Evolutionary conservation across 768 basidiomycete genomes (phyloP), one percentile per base, ranked within the genome.

Genomic region (Suillus luteus): DNA sequence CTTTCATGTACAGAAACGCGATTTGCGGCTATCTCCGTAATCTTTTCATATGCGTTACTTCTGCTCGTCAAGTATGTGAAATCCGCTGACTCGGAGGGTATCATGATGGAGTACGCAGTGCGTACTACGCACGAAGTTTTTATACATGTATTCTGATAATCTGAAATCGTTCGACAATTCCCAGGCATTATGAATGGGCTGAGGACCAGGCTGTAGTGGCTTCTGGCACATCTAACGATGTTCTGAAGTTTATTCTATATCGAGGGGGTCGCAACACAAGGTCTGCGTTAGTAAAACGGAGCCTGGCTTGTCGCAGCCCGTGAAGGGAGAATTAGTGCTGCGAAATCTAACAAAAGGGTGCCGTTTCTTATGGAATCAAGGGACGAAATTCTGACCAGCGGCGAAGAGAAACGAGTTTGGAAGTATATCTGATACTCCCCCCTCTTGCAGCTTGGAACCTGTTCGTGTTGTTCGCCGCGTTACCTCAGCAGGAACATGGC

Each of bases 401-500:
- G 31, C 0, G 24, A 51, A 27, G 24, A 51, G 49, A 27, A 51
- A 51, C 14, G 49, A 15, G 49, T 27, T 27, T 15, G 24, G 24
- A 51, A 24, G 24, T 24, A 51, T 1, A 51, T 27, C 14, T 2
- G 3, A 49, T 24, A 24, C 3, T 15, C 24, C 14, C 27, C 27
- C 8, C 4, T 17, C 3, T 27, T 9, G 49, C 3, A 27, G 15
- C 14, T 49, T 27, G 24, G 49, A 1, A 12, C 15, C 9, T 17
- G 24, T 17, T 38, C 55, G 37, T 14, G 2, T 57, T 27, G 14
- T 66, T 72, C 14, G 61, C 72, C 60, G 70, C 72, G 27, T 71
- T 64, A 51, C 67, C 72, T 3, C 70, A 72, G 72, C 57, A 66
- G 46, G 68, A 70, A 31, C 69, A 70, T 61, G 71, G 73, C 3